Evolutionary conservation across 1,139 yeast species (phyloP).

Genomic region (Scheffersomyces stambukii): DNA sequence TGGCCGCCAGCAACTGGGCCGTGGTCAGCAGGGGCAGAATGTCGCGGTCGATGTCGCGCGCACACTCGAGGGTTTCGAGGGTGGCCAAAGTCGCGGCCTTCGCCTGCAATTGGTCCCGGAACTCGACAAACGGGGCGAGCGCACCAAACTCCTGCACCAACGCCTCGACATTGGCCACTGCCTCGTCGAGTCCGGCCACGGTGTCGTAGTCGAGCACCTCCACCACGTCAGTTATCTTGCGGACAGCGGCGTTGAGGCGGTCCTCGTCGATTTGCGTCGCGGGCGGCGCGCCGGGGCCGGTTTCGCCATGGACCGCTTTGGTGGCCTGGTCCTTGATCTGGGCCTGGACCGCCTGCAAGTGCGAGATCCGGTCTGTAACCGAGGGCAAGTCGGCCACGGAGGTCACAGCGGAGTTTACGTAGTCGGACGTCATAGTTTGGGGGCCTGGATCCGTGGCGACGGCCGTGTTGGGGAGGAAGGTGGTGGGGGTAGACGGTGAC

Average conservation of each 20-base stretch:
- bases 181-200: conserved; percentile 4
- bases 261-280: conserved; percentile 5
- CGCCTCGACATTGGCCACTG: conserved; percentile 13
- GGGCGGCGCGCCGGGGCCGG: conserved; percentile 1
- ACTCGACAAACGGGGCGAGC: conserved; percentile 12
- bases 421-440: conserved; percentile 15
- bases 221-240: conserved; percentile 5
- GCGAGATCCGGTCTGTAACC: conserved; percentile 18
- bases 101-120: conserved; percentile 6
- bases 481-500: not conserved
- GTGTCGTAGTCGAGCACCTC: too few species aligned
- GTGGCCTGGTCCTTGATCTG: conserved; percentile 11
- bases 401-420: conserved; percentile 25
- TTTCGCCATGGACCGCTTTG: conserved; percentile 3
- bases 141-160: conserved; percentile 14
- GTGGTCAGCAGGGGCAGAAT: too few species aligned
- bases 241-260: conserved; percentile 5
- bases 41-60: conserved; percentile 3
- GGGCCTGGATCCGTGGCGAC: too few species aligned
- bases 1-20: too few species aligned
- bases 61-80: conserved; percentile 3
- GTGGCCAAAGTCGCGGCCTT: conserved; percentile 3
- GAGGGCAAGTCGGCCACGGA: conserved; percentile 23
- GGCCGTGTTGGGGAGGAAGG: not conserved
- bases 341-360: conserved; percentile 14